A percentile compares a stretch with the other conserved stretches of the same genome.
These are phyloP conservation scores for Dactylella cylindrospora DNA, from an alignment of 2,329 filamentous ascomycete species.

Conservation along the genomic window DNA sequence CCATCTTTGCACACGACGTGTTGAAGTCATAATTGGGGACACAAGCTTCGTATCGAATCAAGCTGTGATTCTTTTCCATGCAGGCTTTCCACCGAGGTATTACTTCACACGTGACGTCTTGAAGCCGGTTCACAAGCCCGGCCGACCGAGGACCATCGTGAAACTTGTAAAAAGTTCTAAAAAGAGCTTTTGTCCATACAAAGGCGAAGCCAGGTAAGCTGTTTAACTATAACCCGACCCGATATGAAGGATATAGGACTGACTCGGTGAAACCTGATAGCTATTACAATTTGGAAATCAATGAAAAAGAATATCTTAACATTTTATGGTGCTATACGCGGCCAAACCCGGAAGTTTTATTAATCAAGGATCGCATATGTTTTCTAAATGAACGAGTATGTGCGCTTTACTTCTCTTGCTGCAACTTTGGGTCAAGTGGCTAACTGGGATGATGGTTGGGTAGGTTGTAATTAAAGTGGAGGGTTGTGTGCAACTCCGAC, in stretches of 20 bases:
- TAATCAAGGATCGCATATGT: conserved; percentile 32
- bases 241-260: background rate
- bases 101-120: conserved; percentile 33
- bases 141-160: background rate
- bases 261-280: background rate
- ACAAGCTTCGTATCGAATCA: conserved; percentile 25
- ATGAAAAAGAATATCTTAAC: conserved; percentile 6
- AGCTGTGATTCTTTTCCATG: conserved; percentile 18
- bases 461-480: too few relatives aligned
- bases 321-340: conserved; percentile 23
- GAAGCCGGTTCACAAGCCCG: conserved; percentile 5
- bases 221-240: background rate
- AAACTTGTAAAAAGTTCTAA: conserved; percentile 9
- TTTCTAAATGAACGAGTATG: conserved; percentile 21
- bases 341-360: conserved; percentile 15
- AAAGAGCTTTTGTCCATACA: conserved; percentile 29
- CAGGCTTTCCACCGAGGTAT: conserved; percentile 22
- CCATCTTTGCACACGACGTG: conserved; percentile 9
- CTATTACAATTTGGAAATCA: conserved; percentile 14
- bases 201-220: conserved; percentile 27
- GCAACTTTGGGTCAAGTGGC: too few relatives aligned
- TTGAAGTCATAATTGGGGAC: conserved; percentile 15
- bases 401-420: too few relatives aligned
- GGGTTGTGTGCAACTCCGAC: too few relatives aligned
- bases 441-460: too few relatives aligned